A percentile compares a stretch with the other conserved stretches of the same genome.
These are phyloP conservation scores for Eucalyptus urophylla DNA, from an alignment of 345 rosid genomes.

Conservation along the genomic window DNA sequence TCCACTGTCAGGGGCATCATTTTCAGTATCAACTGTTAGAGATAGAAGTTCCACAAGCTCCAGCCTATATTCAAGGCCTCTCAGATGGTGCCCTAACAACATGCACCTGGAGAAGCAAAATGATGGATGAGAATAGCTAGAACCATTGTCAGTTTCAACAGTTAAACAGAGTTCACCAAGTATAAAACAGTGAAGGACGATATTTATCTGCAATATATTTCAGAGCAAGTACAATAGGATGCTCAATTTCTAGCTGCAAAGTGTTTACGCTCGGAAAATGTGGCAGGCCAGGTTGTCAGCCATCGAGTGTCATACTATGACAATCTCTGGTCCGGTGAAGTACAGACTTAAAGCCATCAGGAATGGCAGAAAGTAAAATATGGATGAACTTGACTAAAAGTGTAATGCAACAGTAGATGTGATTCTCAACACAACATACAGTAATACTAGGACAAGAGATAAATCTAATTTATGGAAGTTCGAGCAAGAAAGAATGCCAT, in stretches of 20 bases:
- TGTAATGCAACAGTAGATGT: neutral
- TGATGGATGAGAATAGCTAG: neutral
- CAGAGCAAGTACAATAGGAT: neutral
- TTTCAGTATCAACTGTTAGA: conserved; percentile 27
- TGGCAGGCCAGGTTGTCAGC: neutral
- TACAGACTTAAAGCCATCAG: neutral
- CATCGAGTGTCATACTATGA: neutral
- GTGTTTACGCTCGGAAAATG: neutral
- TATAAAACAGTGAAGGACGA: neutral
- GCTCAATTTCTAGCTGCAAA: neutral
- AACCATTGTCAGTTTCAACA: neutral
- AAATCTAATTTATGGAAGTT: neutral
- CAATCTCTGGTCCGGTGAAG: neutral
- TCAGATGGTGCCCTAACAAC: conserved; percentile 83
- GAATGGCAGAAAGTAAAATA: neutral
- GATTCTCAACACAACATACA: neutral
- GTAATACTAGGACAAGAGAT: neutral
- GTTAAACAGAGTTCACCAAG: neutral
- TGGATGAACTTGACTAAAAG: neutral
- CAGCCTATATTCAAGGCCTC: conserved; percentile 83
- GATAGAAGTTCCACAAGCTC: conserved; percentile 71
- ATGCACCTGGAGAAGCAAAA: conserved; percentile 48
- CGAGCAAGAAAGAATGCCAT: neutral
- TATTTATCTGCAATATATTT: neutral
- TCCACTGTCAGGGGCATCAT: conserved; percentile 18